These are phyloP conservation scores for Mycoemilia scoparia DNA, from an alignment of 192 early-diverging fungal genomes.

Conservation along the genomic window DNA sequence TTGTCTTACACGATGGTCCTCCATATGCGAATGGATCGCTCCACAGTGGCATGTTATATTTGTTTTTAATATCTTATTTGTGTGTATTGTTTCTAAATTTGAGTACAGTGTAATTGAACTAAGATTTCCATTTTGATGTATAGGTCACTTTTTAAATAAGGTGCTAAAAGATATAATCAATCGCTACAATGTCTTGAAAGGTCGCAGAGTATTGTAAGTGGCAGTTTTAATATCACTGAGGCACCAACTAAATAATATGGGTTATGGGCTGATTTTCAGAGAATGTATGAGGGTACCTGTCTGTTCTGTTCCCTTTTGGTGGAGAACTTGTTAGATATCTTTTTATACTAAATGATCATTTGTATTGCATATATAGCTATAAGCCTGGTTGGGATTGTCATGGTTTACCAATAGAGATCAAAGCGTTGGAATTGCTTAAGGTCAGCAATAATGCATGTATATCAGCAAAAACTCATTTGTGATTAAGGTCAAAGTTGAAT, in stretches of 20 bases:
- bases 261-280: too few relatives aligned
- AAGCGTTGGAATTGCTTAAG: slow-evolving; percentile 44
- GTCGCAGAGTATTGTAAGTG: slow-evolving; percentile 51
- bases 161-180: slow-evolving; percentile 64
- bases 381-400: slow-evolving; percentile 69
- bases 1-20: slow-evolving; percentile 65
- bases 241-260: background rate
- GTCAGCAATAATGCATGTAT: slow-evolving; percentile 13
- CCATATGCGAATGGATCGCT: slow-evolving; percentile 65
- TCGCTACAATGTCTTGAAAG: slow-evolving; percentile 49
- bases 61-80: too few relatives aligned
- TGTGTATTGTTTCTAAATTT: background rate
- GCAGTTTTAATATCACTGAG: slow-evolving; percentile 6
- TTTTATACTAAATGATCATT: slow-evolving; percentile 19
- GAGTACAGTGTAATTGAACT: too few relatives aligned
- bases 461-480: too few relatives aligned
- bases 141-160: slow-evolving; percentile 69
- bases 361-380: too few relatives aligned
- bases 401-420: slow-evolving; percentile 64
- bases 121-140: slow-evolving; percentile 15
- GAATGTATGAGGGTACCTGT: too few relatives aligned
- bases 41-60: too few relatives aligned
- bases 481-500: too few relatives aligned
- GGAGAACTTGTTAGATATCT: too few relatives aligned
- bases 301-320: too few relatives aligned